Percentiles rank a stretch among this genome's conserved stretches.
These are phyloP conservation scores for Xylaria sp. DNA, from an alignment of 2,329 filamentous ascomycete species.

Conservation along the genomic window DNA sequence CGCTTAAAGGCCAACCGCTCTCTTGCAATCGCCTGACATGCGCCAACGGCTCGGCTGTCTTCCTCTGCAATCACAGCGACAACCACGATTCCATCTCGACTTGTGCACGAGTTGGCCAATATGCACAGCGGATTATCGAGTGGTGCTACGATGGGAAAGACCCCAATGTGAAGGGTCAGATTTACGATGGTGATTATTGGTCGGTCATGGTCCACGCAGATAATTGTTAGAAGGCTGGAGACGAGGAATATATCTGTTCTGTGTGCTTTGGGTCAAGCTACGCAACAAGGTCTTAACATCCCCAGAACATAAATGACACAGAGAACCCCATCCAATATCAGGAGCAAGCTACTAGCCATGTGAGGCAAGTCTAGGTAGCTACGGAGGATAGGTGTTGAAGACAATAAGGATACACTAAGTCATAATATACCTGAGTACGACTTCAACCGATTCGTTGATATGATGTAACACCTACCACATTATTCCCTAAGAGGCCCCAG, in stretches of 20 bases:
- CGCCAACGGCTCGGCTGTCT: neutral
- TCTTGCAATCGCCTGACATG: slow-evolving; percentile 9
- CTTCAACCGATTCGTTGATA: neutral
- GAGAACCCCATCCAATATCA: too few species aligned
- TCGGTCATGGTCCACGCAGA: neutral
- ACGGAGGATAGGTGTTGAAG: neutral
- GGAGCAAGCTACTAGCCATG: too few species aligned
- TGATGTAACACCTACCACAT: neutral
- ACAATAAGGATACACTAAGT: too few species aligned
- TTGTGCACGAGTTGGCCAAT: neutral
- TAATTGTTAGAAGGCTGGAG: neutral
- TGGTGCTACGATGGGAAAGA: neutral
- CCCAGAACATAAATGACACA: too few species aligned
- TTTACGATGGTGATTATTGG: slow-evolving; percentile 4
- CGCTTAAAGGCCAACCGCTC: neutral
- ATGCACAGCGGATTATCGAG: slow-evolving; percentile 3
- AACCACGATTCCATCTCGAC: slow-evolving; percentile 6
- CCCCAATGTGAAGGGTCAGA: neutral
- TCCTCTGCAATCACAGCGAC: slow-evolving; percentile 11
- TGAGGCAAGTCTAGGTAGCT: neutral
- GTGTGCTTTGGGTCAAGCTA: neutral
- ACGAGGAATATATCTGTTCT: neutral
- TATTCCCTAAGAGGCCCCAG: neutral
- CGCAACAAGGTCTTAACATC: too few species aligned
- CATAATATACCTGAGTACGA: neutral